Evolutionary conservation across 2,329 filamentous ascomycete species (phyloP).

Genomic region (Colletotrichum ledebouriae): DNA sequence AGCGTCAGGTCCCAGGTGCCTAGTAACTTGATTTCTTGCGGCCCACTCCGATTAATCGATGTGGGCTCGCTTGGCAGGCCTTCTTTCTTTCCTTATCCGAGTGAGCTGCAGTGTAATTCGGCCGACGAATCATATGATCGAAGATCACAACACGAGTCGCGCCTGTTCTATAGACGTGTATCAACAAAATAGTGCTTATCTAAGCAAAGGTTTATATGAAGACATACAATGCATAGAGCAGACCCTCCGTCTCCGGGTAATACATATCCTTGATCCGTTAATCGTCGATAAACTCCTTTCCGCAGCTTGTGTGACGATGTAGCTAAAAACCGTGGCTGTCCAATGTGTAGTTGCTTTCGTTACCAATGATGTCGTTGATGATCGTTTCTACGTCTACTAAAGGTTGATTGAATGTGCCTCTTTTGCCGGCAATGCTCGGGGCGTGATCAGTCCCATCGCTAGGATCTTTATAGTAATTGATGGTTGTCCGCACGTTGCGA

Average conservation of each 20-base stretch:
- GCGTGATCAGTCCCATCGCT: constrained; percentile 29
- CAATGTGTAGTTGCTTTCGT: constrained; percentile 56
- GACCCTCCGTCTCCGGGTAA: constrained; percentile 78
- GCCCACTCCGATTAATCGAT: constrained; percentile 56
- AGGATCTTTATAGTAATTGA: constrained; percentile 36
- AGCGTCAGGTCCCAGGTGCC: constrained; percentile 32
- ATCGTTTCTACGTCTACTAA: constrained; percentile 44
- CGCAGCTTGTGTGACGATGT: constrained; percentile 48
- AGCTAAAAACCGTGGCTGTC: constrained; percentile 59
- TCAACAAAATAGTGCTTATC: too few relatives aligned
- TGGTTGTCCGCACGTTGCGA: constrained; percentile 53
- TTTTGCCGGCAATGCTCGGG: constrained; percentile 36
- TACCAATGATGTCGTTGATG: constrained; percentile 56
- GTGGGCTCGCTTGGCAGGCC: constrained; percentile 61
- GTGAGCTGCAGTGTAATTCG: constrained; percentile 11
- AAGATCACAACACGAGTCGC: constrained; percentile 70
- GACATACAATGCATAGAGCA: constrained; percentile 51
- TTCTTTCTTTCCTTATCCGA: constrained; percentile 20
- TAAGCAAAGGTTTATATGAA: constrained; percentile 6
- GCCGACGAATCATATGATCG: constrained; percentile 68
- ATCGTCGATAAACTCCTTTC: constrained; percentile 63
- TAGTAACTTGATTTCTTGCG: constrained; percentile 43
- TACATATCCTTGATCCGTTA: constrained; percentile 72
- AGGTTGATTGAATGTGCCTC: constrained; percentile 18
- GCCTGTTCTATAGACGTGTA: constrained; percentile 60